A percentile compares a stretch with the other conserved stretches of the same genome.
Evolutionary conservation across 2,329 filamentous ascomycete species (phyloP).

Genomic region (Pestalotiopsis sp.): DNA sequence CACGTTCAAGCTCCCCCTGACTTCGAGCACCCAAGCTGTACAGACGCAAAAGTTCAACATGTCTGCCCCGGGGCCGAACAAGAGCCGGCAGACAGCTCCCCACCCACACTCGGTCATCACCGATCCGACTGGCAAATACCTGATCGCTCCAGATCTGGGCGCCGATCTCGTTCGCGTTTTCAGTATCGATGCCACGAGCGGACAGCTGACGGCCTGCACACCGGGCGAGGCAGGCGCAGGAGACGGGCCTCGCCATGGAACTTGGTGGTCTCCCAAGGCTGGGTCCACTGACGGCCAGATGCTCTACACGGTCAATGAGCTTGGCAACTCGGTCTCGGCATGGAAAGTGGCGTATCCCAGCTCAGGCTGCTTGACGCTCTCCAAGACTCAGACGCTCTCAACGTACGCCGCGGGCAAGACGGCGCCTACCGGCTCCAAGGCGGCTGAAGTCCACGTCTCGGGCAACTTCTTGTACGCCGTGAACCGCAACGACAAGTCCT

Average conservation of each 20-base stretch:
- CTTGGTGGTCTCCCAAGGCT: constrained; percentile 46
- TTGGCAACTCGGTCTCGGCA: constrained; percentile 50
- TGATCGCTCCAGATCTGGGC: constrained; percentile 56
- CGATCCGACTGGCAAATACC: constrained; percentile 50
- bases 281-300: constrained; percentile 29
- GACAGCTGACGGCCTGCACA: constrained; percentile 47
- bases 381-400: constrained; percentile 45
- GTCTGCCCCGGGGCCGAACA: constrained; percentile 42
- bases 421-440: constrained; percentile 49
- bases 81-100: constrained; percentile 53
- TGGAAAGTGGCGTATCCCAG: constrained; percentile 49
- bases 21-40: constrained; percentile 27
- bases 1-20: constrained; percentile 44
- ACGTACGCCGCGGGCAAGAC: constrained; percentile 44
- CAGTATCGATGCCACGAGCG: constrained; percentile 46
- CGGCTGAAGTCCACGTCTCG: constrained; percentile 55
- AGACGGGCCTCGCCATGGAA: constrained; percentile 55
- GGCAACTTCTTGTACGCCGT: constrained; percentile 34
- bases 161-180: constrained; percentile 58
- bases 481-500: constrained; percentile 17
- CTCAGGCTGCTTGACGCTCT: constrained; percentile 47
- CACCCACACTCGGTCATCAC: constrained; percentile 57
- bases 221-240: constrained; percentile 45
- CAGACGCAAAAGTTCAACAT: constrained; percentile 45
- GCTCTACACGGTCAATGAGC: constrained; percentile 50